Conservation (phyloP, 2,329 filamentous ascomycete genomes). For the Coccinonectria pachysandricola region DNA sequence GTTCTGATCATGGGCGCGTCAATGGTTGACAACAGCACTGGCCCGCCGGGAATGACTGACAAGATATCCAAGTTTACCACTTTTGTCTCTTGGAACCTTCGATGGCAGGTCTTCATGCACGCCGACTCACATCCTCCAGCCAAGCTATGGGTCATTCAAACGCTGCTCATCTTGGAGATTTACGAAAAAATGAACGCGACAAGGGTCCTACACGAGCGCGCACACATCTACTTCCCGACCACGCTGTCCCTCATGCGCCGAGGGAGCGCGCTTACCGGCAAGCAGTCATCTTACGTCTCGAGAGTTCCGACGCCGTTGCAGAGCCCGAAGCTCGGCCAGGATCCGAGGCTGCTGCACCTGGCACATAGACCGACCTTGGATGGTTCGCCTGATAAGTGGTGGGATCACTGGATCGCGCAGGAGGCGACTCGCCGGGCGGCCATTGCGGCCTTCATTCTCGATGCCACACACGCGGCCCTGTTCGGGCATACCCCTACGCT, state of each 20-base stretch:
- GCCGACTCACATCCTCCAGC: slow-evolving; percentile 19
- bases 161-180: slow-evolving; percentile 16
- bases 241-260: slow-evolving; percentile 19
- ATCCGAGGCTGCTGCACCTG: slow-evolving; percentile 4
- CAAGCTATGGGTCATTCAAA: slow-evolving; percentile 20
- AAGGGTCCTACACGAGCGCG: slow-evolving; percentile 17
- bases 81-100: slow-evolving; percentile 19
- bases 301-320: slow-evolving; percentile 14
- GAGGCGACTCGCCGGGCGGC: slow-evolving; percentile 19
- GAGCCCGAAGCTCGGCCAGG: slow-evolving; percentile 12
- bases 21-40: slow-evolving; percentile 16
- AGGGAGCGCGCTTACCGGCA: slow-evolving; percentile 18
- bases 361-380: slow-evolving; percentile 11
- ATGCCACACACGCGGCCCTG: slow-evolving; percentile 18
- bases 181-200: slow-evolving; percentile 20
- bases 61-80: slow-evolving; percentile 20
- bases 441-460: slow-evolving; percentile 18
- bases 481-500: slow-evolving; percentile 20
- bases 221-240: slow-evolving; percentile 21
- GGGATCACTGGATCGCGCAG: slow-evolving; percentile 21
- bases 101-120: slow-evolving; percentile 21
- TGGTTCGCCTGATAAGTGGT: slow-evolving; percentile 17
- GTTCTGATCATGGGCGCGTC: slow-evolving; percentile 20
- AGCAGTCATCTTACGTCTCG: slow-evolving; percentile 18
- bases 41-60: slow-evolving; percentile 9